These are phyloP conservation scores for Drechslerella coelobrocha DNA, from an alignment of 2,329 filamentous ascomycete genomes.

Conservation along the genomic window DNA sequence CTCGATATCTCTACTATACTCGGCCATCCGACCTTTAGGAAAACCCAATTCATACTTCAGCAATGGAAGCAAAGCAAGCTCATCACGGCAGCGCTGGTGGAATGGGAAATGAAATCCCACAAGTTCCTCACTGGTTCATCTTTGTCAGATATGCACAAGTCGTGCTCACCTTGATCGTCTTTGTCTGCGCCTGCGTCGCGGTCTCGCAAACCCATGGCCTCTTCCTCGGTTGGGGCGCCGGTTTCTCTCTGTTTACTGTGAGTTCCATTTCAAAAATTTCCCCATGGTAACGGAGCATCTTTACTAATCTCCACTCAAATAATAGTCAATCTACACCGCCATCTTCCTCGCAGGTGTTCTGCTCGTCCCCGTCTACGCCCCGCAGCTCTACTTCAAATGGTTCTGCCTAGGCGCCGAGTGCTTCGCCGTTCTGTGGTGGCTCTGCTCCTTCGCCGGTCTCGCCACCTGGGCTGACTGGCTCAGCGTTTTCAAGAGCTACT, in stretches of 20 bases:
- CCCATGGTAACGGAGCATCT: not conserved
- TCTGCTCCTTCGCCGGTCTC: constrained; percentile 46
- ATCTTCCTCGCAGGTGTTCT: constrained; percentile 45
- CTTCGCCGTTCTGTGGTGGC: constrained; percentile 50
- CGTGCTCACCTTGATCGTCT: constrained; percentile 48
- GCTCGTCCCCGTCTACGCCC: constrained; percentile 39
- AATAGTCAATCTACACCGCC: constrained; percentile 34
- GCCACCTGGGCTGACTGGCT: constrained; percentile 36
- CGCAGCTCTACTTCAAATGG: constrained; percentile 50
- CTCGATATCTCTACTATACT: not conserved
- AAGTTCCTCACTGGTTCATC: constrained; percentile 39
- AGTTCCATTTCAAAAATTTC: constrained; percentile 4
- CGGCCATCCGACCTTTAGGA: not conserved
- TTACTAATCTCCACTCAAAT: not conserved
- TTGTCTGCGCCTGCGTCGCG: constrained; percentile 46
- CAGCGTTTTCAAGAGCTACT: not conserved
- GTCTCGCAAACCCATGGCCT: constrained; percentile 14
- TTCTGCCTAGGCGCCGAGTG: constrained; percentile 44
- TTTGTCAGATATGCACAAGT: constrained; percentile 50
- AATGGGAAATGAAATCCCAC: constrained; percentile 49
- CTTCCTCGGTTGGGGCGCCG: constrained; percentile 44
- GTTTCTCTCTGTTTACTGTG: constrained; percentile 49
- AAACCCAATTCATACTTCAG: constrained; percentile 5
- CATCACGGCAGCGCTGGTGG: constrained; percentile 12
- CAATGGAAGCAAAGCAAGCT: constrained; percentile 43